Conservation (phyloP, 169 alveolate genomes). For the Eimeria necatrix region DNA sequence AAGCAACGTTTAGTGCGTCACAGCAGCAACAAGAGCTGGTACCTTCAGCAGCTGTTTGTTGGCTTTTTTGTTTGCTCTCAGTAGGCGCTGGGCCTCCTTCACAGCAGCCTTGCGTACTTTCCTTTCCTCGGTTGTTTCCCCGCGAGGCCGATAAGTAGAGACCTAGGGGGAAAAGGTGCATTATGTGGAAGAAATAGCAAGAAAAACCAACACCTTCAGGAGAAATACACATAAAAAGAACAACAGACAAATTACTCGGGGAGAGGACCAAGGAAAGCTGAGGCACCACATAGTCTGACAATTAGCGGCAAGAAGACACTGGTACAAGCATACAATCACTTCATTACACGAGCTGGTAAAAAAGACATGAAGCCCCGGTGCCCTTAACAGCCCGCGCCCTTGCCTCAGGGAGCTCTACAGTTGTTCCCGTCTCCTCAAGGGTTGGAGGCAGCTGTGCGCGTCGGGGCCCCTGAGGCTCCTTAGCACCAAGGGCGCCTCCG, state of each 20-base stretch:
- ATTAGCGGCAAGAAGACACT: too few relatives aligned
- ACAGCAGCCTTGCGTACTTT: slow-evolving; percentile 50
- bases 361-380: too few relatives aligned
- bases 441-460: neutral
- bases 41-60: slow-evolving; percentile 65
- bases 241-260: neutral
- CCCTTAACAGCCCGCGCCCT: neutral
- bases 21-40: slow-evolving; percentile 16
- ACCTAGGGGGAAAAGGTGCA: slow-evolving; percentile 11
- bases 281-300: neutral
- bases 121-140: slow-evolving; percentile 71
- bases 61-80: slow-evolving; percentile 22
- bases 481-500: neutral
- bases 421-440: neutral
- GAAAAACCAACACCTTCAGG: neutral
- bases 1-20: too few relatives aligned
- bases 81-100: slow-evolving; percentile 66
- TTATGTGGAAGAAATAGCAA: neutral
- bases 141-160: slow-evolving; percentile 56
- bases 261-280: neutral
- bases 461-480: neutral
- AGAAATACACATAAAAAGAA: neutral
- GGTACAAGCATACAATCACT: too few relatives aligned
- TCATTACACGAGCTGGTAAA: too few relatives aligned
- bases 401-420: neutral